phyloP scores from a whole-genome alignment of 495 filamentous ascomycete genomes.

The Daldinia decipiens region DNA sequence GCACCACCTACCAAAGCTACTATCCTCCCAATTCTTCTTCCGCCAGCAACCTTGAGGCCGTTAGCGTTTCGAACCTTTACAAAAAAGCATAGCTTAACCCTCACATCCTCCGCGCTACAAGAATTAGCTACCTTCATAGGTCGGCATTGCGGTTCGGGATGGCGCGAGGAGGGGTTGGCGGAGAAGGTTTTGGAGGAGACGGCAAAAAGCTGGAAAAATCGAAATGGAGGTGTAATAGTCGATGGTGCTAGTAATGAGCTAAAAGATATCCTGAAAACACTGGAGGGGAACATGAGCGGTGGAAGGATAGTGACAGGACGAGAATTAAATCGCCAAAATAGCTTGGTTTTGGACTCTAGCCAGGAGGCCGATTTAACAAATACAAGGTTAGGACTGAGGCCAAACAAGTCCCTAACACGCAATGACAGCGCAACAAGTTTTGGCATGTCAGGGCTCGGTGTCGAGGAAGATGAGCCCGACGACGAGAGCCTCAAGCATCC shows the following conservation, averaged over 20 bases:
- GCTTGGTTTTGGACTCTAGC: slow-evolving; percentile 57
- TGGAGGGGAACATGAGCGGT: slow-evolving; percentile 86
- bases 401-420: slow-evolving; percentile 50
- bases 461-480: slow-evolving; percentile 71
- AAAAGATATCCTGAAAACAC: slow-evolving; percentile 78
- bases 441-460: slow-evolving; percentile 67
- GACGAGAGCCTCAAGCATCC: slow-evolving; percentile 67
- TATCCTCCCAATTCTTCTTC: slow-evolving; percentile 87
- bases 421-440: slow-evolving; percentile 72
- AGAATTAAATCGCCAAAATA: slow-evolving; percentile 67
- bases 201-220: slow-evolving; percentile 87
- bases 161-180: slow-evolving; percentile 93
- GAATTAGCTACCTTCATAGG: slow-evolving; percentile 89
- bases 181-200: slow-evolving; percentile 93
- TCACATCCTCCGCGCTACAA: slow-evolving; percentile 87
- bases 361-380: slow-evolving; percentile 54
- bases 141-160: slow-evolving; percentile 91
- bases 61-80: slow-evolving; percentile 96
- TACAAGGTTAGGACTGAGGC: slow-evolving; percentile 57
- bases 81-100: slow-evolving; percentile 94
- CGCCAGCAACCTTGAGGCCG: slow-evolving; percentile 85
- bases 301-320: slow-evolving; percentile 68
- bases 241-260: slow-evolving; percentile 81
- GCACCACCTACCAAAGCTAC: slow-evolving; percentile 70
- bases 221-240: slow-evolving; percentile 85